Evolutionary conservation across 2,329 filamentous ascomycete genomes (phyloP).

Genomic region (Colletotrichum sp.): DNA sequence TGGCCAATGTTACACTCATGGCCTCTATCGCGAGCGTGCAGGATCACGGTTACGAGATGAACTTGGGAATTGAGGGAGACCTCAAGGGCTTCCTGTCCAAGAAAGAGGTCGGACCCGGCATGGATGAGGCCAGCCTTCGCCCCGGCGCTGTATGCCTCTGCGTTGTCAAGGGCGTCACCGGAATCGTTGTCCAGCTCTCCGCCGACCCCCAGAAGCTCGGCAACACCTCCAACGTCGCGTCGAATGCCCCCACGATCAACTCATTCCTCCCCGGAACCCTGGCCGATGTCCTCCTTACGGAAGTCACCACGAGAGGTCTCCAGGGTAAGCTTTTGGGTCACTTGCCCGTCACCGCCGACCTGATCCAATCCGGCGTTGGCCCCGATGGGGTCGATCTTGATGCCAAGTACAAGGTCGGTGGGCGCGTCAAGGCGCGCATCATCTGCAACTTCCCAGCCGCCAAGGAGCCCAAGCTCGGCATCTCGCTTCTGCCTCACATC

Average conservation of each 20-base stretch:
- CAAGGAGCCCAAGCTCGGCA: constrained; percentile 81
- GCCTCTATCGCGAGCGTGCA: constrained; percentile 91
- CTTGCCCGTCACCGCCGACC: constrained; percentile 87
- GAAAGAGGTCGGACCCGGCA: constrained; percentile 74
- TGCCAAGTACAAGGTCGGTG: constrained; percentile 81
- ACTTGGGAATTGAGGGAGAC: constrained; percentile 73
- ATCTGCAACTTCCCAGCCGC: constrained; percentile 85
- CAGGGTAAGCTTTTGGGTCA: constrained; percentile 91
- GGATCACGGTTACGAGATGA: constrained; percentile 94
- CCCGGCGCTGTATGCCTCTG: constrained; percentile 87
- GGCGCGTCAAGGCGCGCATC: constrained; percentile 84
- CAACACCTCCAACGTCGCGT: constrained; percentile 68
- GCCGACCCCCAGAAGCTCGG: constrained; percentile 73
- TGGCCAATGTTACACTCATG: constrained; percentile 80
- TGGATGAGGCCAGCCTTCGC: constrained; percentile 72
- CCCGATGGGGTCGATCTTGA: constrained; percentile 73
- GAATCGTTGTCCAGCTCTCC: constrained; percentile 87
- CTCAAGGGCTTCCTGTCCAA: constrained; percentile 85
- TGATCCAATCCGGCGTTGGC: constrained; percentile 84
- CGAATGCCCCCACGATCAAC: constrained; percentile 84
- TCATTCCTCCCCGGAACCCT: constrained; percentile 91
- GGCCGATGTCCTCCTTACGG: constrained; percentile 82
- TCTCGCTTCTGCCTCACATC: constrained; percentile 89
- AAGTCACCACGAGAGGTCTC: constrained; percentile 76
- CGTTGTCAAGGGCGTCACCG: constrained; percentile 76